phyloP scores from a whole-genome alignment of 2,329 filamentous ascomycete genomes.

The Claviceps cyperi region DNA sequence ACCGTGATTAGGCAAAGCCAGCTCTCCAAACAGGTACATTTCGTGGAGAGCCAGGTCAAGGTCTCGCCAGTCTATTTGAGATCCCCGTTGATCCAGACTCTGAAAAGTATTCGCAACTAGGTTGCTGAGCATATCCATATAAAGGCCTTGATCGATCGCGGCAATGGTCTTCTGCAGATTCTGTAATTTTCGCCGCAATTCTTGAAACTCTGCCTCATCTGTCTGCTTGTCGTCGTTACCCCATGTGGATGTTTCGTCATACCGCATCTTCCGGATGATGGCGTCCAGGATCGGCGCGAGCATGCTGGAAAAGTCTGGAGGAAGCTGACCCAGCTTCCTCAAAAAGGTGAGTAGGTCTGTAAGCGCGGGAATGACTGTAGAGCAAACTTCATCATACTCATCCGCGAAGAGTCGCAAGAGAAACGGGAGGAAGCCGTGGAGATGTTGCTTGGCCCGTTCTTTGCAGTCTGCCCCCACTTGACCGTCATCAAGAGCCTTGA shows the following conservation, averaged over 20 bases:
- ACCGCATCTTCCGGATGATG: conserved; percentile 91
- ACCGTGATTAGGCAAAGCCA: conserved; percentile 78
- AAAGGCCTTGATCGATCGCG: conserved; percentile 73
- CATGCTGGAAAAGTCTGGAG: conserved; percentile 64
- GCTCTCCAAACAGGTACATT: conserved; percentile 89
- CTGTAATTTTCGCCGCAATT: conserved; percentile 78
- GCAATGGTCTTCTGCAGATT: conserved; percentile 87
- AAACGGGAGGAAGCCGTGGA: conserved; percentile 73
- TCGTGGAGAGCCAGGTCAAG: conserved; percentile 87
- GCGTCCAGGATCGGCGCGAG: conserved; percentile 79
- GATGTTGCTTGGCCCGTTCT: conserved; percentile 62
- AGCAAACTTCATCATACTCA: conserved; percentile 96
- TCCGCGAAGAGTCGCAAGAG: conserved; percentile 91
- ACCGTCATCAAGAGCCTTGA: conserved; percentile 64
- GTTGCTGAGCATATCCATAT: conserved; percentile 75
- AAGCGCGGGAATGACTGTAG: conserved; percentile 82
- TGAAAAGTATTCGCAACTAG: conserved; percentile 81
- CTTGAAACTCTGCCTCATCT: conserved; percentile 94
- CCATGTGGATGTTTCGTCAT: conserved; percentile 89
- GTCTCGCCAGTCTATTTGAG: conserved; percentile 82
- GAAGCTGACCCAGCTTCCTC: conserved; percentile 63
- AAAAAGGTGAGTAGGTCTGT: conserved; percentile 87
- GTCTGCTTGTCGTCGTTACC: conserved; percentile 88
- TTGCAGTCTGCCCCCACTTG: conserved; percentile 48
- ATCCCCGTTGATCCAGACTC: conserved; percentile 57